Conservation (phyloP, 306 rosid species). For the Pyrus bretschneideri region DNA sequence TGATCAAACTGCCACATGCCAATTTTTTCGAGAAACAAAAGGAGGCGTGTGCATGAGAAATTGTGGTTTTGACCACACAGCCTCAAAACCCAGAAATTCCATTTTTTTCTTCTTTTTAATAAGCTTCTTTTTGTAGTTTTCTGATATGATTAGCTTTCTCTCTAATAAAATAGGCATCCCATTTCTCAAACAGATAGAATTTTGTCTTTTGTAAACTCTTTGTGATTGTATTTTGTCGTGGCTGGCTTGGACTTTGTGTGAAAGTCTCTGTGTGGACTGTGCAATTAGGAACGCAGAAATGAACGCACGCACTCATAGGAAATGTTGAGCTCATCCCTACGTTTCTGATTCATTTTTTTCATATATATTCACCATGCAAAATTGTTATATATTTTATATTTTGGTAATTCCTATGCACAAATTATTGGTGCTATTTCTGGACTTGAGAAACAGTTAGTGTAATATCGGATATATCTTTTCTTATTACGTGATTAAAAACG, state of each 20-base stretch:
- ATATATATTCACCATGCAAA: background rate
- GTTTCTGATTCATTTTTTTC: background rate
- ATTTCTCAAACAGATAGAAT: background rate
- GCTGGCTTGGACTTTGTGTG: constrained; percentile 3
- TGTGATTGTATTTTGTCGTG: constrained; percentile 12
- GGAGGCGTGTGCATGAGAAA: constrained; percentile 25
- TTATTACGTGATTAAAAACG: too few relatives aligned
- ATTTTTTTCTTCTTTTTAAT: background rate
- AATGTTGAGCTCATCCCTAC: constrained; percentile 5
- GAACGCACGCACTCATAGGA: constrained; percentile 19
- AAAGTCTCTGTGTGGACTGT: background rate
- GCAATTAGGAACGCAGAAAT: background rate
- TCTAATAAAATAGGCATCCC: background rate
- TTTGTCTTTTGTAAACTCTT: background rate
- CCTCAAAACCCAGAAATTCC: constrained; percentile 2
- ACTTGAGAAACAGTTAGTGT: background rate
- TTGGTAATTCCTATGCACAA: background rate
- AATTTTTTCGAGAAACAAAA: background rate
- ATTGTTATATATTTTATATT: background rate
- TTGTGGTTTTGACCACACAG: constrained; percentile 9
- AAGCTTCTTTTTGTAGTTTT: background rate
- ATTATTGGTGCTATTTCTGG: background rate
- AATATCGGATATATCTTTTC: background rate
- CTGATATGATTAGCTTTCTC: background rate
- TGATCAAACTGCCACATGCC: too few relatives aligned